phyloP scores from a whole-genome alignment of 1,139 yeast species.

The Candida smagusa region DNA sequence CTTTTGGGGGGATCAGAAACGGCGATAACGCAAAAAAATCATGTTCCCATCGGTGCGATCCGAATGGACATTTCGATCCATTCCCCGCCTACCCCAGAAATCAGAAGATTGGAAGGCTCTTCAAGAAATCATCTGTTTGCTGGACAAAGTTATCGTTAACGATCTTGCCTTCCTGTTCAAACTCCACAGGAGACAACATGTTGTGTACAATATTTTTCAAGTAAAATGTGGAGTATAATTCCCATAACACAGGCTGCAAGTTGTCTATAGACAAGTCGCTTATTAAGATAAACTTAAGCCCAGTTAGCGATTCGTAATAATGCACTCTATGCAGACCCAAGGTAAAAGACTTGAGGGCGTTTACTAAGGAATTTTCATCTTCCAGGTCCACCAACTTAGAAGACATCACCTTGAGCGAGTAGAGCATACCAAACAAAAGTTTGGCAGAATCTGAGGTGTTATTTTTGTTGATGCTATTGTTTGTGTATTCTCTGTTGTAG shows the following conservation, averaged over 20 bases:
- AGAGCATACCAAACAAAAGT: slow-evolving; percentile 81
- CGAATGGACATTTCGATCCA: no score
- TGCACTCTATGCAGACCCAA: slow-evolving; percentile 79
- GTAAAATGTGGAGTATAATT: slow-evolving; percentile 66
- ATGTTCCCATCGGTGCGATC: no score
- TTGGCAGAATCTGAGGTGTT: slow-evolving; percentile 69
- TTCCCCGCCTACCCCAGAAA: no score
- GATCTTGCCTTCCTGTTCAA: slow-evolving; percentile 30
- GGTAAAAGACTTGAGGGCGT: slow-evolving; percentile 60
- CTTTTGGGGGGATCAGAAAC: no score
- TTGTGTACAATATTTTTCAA: slow-evolving; percentile 70
- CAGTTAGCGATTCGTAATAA: slow-evolving; percentile 74
- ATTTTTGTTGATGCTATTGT: slow-evolving; percentile 42
- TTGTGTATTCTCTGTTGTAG: slow-evolving; percentile 61
- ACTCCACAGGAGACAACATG: slow-evolving; percentile 53
- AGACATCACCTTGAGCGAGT: slow-evolving; percentile 74
- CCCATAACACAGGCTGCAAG: slow-evolving; percentile 57
- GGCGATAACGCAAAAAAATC: no score
- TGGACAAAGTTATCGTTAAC: slow-evolving; percentile 42
- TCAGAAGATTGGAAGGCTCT: slow-evolving; percentile 9
- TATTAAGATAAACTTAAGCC: slow-evolving; percentile 69
- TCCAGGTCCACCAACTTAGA: slow-evolving; percentile 51
- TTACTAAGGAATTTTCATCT: slow-evolving; percentile 23
- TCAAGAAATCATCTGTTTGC: slow-evolving; percentile 10
- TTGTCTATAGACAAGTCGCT: slow-evolving; percentile 67